These are phyloP conservation scores for Botryotinia narcissicola DNA, from an alignment of 2,329 filamentous ascomycete genomes.

Conservation along the genomic window DNA sequence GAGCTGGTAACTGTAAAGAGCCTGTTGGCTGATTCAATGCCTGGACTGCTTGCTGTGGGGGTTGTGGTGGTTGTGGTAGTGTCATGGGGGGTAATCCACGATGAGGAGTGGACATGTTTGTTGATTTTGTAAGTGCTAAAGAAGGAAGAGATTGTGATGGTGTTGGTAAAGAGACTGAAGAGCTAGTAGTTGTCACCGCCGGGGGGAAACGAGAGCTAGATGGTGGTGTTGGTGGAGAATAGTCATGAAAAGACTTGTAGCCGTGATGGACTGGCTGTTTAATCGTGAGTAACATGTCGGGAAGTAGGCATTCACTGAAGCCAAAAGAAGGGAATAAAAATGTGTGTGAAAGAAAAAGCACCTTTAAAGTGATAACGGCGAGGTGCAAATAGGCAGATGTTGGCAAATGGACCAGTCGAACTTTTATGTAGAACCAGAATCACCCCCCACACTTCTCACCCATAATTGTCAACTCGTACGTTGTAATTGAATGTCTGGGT, in stretches of 20 bases:
- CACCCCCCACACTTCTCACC: constrained; percentile 33
- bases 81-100: constrained; percentile 68
- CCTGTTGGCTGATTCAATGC: constrained; percentile 44
- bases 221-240: constrained; percentile 43
- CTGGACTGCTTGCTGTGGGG: constrained; percentile 26
- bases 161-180: constrained; percentile 36
- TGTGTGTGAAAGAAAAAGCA: constrained; percentile 29
- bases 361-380: constrained; percentile 31
- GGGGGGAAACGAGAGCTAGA: constrained; percentile 44
- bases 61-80: constrained; percentile 45
- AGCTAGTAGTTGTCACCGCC: constrained; percentile 39
- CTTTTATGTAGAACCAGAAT: constrained; percentile 33
- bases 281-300: constrained; percentile 51
- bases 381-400: constrained; percentile 27
- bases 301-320: constrained; percentile 33
- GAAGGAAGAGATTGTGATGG: constrained; percentile 37
- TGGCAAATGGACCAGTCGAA: constrained; percentile 31
- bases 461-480: constrained; percentile 33
- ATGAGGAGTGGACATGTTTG: constrained; percentile 66
- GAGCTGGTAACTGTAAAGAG: constrained; percentile 53
- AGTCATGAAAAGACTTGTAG: constrained; percentile 49
- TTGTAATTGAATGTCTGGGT: constrained; percentile 26
- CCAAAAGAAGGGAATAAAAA: constrained; percentile 35
- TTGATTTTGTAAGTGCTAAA: constrained; percentile 42
- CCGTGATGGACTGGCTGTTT: constrained; percentile 48